Percentiles rank a stretch among this genome's conserved stretches.
phyloP scores from a whole-genome alignment of 495 filamentous ascomycete genomes.

The Aeminium ludgeri region DNA sequence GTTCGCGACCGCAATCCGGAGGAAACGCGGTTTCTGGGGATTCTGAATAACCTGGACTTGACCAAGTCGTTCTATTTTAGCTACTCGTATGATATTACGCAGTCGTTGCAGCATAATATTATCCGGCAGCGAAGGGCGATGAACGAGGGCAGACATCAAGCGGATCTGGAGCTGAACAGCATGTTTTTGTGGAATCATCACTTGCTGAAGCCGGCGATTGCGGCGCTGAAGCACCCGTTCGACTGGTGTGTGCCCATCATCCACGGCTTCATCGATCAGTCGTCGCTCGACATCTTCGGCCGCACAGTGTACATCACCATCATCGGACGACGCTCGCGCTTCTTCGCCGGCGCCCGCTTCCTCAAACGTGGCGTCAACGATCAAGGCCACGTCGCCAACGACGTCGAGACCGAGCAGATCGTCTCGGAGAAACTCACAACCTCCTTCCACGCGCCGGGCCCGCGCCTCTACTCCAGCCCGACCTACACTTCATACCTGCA shows the following conservation, averaged over 20 bases:
- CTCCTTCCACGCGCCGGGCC: constrained; percentile 85
- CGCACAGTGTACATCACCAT: constrained; percentile 78
- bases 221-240: constrained; percentile 56
- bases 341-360: constrained; percentile 88
- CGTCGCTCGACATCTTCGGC: constrained; percentile 31
- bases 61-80: constrained; percentile 92
- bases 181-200: constrained; percentile 99
- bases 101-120: constrained; percentile 84
- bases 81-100: constrained; percentile 92
- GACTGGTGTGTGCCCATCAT: constrained; percentile 96
- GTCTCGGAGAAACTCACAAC: constrained; percentile 86
- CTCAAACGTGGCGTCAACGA: constrained; percentile 92
- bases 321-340: constrained; percentile 79
- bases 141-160: constrained; percentile 40
- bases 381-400: constrained; percentile 90
- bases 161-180: constrained; percentile 52
- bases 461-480: constrained; percentile 69
- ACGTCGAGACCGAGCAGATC: constrained; percentile 99
- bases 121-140: constrained; percentile 58
- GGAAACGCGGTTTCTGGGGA: constrained; percentile 74
- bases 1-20: constrained; percentile 72
- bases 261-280: constrained; percentile 88
- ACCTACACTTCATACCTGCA: constrained; percentile 93
- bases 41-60: constrained; percentile 79
- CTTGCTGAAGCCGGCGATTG: constrained; percentile 59